Evolutionary conservation across 2,329 filamentous ascomycete species (phyloP).

Genomic region (Lachnellula subtilissima): DNA sequence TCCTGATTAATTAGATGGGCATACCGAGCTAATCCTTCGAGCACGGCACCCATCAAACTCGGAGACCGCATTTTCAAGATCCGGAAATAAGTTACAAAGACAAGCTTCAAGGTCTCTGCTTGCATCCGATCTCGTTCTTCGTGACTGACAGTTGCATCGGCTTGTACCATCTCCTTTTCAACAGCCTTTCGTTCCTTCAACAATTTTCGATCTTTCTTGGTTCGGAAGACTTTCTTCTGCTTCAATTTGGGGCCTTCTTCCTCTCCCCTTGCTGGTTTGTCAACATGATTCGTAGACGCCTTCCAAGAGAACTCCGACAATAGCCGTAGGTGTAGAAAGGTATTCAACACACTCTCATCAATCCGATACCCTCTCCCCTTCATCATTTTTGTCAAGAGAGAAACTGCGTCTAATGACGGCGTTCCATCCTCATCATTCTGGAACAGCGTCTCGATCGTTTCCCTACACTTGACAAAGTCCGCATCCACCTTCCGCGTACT

Average conservation of each 20-base stretch:
- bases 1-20: conserved; percentile 97
- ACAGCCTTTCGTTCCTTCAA: conserved; percentile 81
- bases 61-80: conserved; percentile 80
- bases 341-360: conserved; percentile 81
- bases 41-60: conserved; percentile 90
- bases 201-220: conserved; percentile 79
- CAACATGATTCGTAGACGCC: conserved; percentile 72
- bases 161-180: conserved; percentile 89
- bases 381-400: conserved; percentile 90
- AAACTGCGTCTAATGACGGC: conserved; percentile 80
- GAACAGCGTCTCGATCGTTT: conserved; percentile 78
- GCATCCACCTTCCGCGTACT: conserved; percentile 66
- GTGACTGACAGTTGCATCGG: conserved; percentile 84
- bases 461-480: conserved; percentile 72
- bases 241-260: conserved; percentile 56
- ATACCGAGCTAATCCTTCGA: conserved; percentile 91
- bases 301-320: conserved; percentile 84
- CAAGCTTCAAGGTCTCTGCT: conserved; percentile 89
- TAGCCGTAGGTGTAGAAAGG: conserved; percentile 83
- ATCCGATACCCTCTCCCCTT: conserved; percentile 77
- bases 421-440: conserved; percentile 84
- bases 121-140: conserved; percentile 94
- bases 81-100: conserved; percentile 92
- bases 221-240: conserved; percentile 77
- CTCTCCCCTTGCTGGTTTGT: conserved; percentile 46